Evolutionary conservation across 164 flowering plant genomes (phyloP), one percentile per base, ranked within the genome.

Genomic region (Annona squamosa): DNA sequence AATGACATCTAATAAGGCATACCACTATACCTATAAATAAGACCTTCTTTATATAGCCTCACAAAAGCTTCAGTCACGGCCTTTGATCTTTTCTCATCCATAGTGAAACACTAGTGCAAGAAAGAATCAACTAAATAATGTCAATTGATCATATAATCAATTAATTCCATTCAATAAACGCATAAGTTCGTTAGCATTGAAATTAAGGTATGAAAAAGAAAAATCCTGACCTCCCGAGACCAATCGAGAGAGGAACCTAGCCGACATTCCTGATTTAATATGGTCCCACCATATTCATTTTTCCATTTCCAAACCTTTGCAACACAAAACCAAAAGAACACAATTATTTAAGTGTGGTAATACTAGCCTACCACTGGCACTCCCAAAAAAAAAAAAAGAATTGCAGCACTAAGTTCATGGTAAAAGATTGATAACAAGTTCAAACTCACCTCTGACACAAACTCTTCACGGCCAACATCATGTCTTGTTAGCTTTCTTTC

Each of bases 51-150:
- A 79, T 86, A 82, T 44, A 96, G 86, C 81, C 94, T 85, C 37
- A 93, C 92, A 87, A 96, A 96, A 75, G 97, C 99, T 82, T 96
- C 99, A 5, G 91, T 89, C 46, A 96, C 98, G 76, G 99, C 95
- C 80, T 71, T 81, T 69, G 97, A 96, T 76, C 95, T 86, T 70
- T 82, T 82, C 79, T 91, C 95, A 79, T 96, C 99, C 99, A 96
- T 93, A 41, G 99, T 96, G 77, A 93, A 96, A 79, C 95, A 90
- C 97, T 93, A 72, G 19, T 57, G 68, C 76, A 41, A 37, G 63
- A 72, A 18, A 68, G 16, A 46, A 73, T 37, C n/a, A 66, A 66
- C 42, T 16, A 43, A 41, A 64, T 18, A 57, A 65, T 18, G 47
- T 41, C 37, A 65, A 66, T 10, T 68, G 13, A 26, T 3, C 46